Base-by-base conservation (phyloP, 176 grass and related monocot species). In the Oryza glaberrima region DNA sequence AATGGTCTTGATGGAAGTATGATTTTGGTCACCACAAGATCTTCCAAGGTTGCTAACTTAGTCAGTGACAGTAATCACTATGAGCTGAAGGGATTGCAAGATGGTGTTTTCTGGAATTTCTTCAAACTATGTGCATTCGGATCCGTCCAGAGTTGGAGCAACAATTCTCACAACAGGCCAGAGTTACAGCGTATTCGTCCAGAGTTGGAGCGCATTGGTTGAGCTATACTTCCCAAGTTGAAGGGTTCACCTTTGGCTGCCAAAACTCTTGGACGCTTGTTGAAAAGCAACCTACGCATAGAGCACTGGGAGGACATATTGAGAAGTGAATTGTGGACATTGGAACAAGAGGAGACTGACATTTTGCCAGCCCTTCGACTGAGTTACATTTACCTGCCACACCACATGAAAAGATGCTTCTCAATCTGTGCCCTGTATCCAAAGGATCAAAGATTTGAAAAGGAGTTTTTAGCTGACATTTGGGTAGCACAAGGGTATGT, bases 1-100 rank as follows among this genome's bases (percentile, higher is more conserved):
- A 11, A 41, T 41, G 68, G 19, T 43, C 32, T 35, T 43, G 8
- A n/a, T 10, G 68, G 68, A 19, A 70, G 35, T 9, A 70, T 8
- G 68, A 40, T 70, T 70, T 41, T 70, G 68, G 17, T 70, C 35
- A 70, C 68, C 16, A 41, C 34, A 41, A 70, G 16, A 70, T 70
- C 9, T 41, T 35, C 8, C 8, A 19, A n/a, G 16, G 68, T 70
- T 70, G 17, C 68, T 70, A 43, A 70, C 19, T 16, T 70, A 10
- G 36, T 70, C n/a, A 19, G 68, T 3, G 0, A 3, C 36, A 2
- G 10, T 34, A 34, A 3, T 11, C 41, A 1, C 1, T 70, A 70
- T 40, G 67, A 40, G 16, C 38, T 70, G 10, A 40, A 70, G 3
- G 34, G 67, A 16, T 70, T 41, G 19, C 49, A 9, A 36, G 9